These are phyloP conservation scores for Dorcoceras hygrometricum DNA, from an alignment of 257 asterid genomes.

Conservation along the genomic window DNA sequence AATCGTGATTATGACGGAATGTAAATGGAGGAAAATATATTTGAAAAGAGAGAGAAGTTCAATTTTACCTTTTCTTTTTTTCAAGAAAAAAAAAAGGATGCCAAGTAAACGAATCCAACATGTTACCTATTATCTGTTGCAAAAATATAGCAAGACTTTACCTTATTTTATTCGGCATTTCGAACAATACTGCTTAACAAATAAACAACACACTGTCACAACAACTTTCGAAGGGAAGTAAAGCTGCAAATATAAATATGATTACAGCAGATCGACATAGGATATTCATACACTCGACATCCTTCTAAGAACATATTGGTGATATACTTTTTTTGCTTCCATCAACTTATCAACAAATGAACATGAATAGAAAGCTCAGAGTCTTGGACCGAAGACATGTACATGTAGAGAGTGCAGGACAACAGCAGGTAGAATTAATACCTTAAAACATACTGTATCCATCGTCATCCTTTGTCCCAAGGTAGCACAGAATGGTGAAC, in stretches of 20 bases:
- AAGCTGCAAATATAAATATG: not conserved
- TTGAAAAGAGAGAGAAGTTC: not conserved
- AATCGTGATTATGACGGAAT: not conserved
- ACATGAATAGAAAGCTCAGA: not conserved
- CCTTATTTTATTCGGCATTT: not conserved
- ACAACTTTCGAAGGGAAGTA: not conserved
- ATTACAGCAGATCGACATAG: not conserved
- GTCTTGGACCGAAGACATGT: not conserved
- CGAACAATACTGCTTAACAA: not conserved
- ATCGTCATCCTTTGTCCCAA: slow-evolving; percentile 54
- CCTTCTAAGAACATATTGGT: not conserved
- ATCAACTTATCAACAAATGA: not conserved
- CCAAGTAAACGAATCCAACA: not conserved
- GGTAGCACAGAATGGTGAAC: slow-evolving; percentile 58
- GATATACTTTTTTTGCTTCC: not conserved
- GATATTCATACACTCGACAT: not conserved
- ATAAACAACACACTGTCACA: not conserved
- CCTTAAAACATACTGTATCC: slow-evolving; percentile 54
- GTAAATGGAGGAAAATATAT: not conserved
- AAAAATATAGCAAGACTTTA: no score
- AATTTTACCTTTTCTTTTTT: no score
- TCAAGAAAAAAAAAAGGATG: no score
- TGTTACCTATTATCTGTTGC: not conserved
- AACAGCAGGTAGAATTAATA: slow-evolving; percentile 8
- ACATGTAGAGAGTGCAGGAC: not conserved